Evolutionary conservation across 768 basidiomycete species (phyloP).

Genomic region (Leccinum boreale): DNA sequence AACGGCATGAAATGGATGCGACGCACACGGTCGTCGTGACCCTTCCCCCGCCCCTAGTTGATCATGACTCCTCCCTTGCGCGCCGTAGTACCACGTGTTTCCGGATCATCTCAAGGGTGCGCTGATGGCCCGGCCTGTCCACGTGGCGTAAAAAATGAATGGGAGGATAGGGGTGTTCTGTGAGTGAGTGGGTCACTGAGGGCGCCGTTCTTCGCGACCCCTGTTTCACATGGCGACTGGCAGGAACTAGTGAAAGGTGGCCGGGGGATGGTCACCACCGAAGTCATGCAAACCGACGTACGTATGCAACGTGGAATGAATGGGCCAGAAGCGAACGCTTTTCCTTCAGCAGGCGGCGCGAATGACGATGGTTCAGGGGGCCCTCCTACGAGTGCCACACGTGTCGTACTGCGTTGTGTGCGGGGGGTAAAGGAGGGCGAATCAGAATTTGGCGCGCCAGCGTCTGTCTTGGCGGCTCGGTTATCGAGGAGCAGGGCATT

Average conservation of each 20-base stretch:
- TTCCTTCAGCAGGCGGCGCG: background rate
- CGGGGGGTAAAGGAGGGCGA: too few relatives aligned
- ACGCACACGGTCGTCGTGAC: background rate
- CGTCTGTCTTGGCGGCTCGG: background rate
- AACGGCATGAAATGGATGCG: background rate
- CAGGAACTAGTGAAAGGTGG: background rate
- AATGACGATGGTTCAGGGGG: too few relatives aligned
- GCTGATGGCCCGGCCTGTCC: background rate
- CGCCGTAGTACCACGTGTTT: background rate
- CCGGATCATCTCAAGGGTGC: background rate
- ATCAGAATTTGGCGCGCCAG: too few relatives aligned
- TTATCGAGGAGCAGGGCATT: background rate
- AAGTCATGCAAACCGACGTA: background rate
- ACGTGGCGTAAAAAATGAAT: background rate
- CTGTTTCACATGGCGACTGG: background rate
- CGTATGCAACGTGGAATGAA: background rate
- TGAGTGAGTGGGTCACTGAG: background rate
- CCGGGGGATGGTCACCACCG: background rate
- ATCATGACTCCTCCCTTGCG: background rate
- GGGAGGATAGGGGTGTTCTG: background rate
- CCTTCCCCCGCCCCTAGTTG: background rate
- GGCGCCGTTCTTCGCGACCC: background rate
- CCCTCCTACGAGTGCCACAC: too few relatives aligned
- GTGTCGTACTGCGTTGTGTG: too few relatives aligned
- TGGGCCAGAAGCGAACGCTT: background rate